Evolutionary conservation across 768 basidiomycete genomes (phyloP).

Genomic region (Coprinopsis sp.): DNA sequence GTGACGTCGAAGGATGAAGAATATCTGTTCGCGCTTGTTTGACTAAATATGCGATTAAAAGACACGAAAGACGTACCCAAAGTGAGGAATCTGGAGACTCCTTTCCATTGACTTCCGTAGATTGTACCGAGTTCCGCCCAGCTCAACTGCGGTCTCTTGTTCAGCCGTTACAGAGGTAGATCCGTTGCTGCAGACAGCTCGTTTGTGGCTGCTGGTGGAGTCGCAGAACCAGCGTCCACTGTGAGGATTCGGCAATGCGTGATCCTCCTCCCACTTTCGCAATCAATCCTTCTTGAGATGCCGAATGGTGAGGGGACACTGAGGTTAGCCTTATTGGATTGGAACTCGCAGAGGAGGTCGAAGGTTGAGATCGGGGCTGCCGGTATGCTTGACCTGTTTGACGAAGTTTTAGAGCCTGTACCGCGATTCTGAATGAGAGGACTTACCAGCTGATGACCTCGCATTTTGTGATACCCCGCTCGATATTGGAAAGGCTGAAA

Average conservation of each 20-base stretch:
- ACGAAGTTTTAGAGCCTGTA: conserved; percentile 5
- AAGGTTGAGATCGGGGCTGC: conserved; percentile 52
- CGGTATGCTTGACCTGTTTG: conserved; percentile 60
- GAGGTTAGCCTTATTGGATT: conserved; percentile 87
- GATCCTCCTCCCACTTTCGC: conserved; percentile 78
- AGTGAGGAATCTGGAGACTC: conserved; percentile 85
- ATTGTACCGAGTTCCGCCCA: conserved; percentile 70
- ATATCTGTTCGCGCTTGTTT: conserved; percentile 60
- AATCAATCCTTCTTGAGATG: conserved; percentile 78
- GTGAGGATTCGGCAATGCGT: conserved; percentile 68
- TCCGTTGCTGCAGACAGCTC: conserved; percentile 14
- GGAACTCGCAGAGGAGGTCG: conserved; percentile 76
- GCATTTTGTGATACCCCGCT: conserved; percentile 88
- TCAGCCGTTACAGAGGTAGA: conserved; percentile 6
- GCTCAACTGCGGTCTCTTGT: conserved; percentile 59
- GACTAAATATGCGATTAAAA: too few species aligned
- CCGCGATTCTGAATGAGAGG: conserved; percentile 16
- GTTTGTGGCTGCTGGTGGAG: neutral
- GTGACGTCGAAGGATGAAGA: conserved; percentile 76
- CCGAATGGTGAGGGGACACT: conserved; percentile 88
- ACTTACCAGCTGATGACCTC: conserved; percentile 83
- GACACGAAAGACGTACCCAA: conserved; percentile 66
- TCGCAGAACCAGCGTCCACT: conserved; percentile 14
- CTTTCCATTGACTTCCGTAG: conserved; percentile 93
- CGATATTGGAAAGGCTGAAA: conserved; percentile 82